phyloP scores from a whole-genome alignment of 78 protist species.

The Protostelium mycophagum region DNA sequence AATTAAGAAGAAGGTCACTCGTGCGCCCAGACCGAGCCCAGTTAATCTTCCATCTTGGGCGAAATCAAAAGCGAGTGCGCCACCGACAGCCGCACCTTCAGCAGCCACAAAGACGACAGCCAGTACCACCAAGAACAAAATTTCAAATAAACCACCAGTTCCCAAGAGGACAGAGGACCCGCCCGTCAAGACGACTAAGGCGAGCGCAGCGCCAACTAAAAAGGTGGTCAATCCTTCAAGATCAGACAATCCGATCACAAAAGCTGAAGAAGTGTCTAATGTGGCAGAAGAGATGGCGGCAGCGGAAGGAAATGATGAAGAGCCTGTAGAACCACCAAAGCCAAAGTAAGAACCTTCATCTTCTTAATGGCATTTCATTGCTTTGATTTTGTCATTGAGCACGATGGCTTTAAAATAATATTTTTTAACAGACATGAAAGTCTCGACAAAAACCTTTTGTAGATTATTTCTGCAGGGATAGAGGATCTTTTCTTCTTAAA shows the following conservation, averaged over 20 bases:
- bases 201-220: not conserved
- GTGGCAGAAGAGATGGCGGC: not conserved
- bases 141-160: not conserved
- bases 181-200: not conserved
- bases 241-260: not conserved
- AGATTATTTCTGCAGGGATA: no score
- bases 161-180: not conserved
- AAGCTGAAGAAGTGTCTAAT: not conserved
- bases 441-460: no score
- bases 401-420: no score
- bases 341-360: not conserved
- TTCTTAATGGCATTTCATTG: not conserved
- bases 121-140: not conserved
- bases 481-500: not conserved
- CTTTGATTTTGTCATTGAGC: no score
- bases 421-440: no score
- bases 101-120: not conserved
- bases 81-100: not conserved
- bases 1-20: not conserved
- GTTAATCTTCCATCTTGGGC: not conserved
- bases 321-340: not conserved
- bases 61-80: not conserved
- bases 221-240: not conserved
- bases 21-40: not conserved
- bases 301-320: not conserved